These are phyloP conservation scores for Annulohypoxylon moriforme DNA, from an alignment of 495 filamentous ascomycete species.

Conservation along the genomic window DNA sequence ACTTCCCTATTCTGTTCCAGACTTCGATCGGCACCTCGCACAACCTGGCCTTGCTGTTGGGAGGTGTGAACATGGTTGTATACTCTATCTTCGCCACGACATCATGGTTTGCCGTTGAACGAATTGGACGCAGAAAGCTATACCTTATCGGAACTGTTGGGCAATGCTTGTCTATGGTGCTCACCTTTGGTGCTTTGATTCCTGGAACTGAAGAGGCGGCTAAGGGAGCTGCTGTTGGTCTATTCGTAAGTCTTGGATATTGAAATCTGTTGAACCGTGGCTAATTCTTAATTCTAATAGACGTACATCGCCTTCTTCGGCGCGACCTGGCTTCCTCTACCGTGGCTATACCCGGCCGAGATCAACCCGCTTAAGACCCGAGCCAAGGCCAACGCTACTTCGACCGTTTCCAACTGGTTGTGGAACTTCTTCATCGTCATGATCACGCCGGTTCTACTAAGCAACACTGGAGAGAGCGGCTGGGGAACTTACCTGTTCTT, in stretches of 20 bases:
- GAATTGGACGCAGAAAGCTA: constrained; percentile 75
- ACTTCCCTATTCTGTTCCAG: constrained; percentile 81
- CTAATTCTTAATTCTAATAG: constrained; percentile 35
- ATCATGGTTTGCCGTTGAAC: constrained; percentile 86
- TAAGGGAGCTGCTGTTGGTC: constrained; percentile 78
- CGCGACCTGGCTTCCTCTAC: constrained; percentile 78
- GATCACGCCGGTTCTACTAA: constrained; percentile 75
- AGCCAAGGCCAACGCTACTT: constrained; percentile 73
- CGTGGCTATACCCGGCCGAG: constrained; percentile 68
- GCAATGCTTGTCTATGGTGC: constrained; percentile 76
- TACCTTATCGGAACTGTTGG: constrained; percentile 77
- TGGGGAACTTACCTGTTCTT: constrained; percentile 80
- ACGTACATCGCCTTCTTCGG: constrained; percentile 83
- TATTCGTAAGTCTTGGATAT: constrained; percentile 68
- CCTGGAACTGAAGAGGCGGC: constrained; percentile 63
- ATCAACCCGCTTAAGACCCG: constrained; percentile 73
- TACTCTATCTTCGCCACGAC: constrained; percentile 81
- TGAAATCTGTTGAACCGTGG: too few species aligned
- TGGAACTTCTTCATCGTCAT: constrained; percentile 64
- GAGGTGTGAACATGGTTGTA: constrained; percentile 83
- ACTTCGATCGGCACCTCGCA: constrained; percentile 65
- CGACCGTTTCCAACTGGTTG: constrained; percentile 76
- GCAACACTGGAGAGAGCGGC: constrained; percentile 66
- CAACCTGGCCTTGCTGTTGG: constrained; percentile 74
- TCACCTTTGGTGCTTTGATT: constrained; percentile 79